Conservation (phyloP, 2,329 filamentous ascomycete species). For the Alternaria longipes region DNA sequence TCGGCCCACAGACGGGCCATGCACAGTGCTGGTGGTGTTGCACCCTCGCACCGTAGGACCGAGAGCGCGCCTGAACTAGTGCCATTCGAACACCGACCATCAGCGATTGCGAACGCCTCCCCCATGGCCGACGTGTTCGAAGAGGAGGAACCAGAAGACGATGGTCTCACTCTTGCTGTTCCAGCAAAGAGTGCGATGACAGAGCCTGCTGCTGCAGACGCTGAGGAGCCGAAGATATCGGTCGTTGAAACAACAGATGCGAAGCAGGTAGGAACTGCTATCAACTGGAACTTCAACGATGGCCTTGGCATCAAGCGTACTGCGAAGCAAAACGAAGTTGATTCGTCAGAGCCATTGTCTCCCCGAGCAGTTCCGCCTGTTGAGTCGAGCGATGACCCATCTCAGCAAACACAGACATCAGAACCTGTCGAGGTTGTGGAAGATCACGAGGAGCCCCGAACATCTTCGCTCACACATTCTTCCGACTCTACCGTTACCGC, state of each 20-base stretch:
- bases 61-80: conserved; percentile 83
- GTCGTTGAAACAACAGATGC: conserved; percentile 57
- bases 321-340: conserved; percentile 18
- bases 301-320: conserved; percentile 47
- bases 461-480: conserved; percentile 59
- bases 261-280: conserved; percentile 48
- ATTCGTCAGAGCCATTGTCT: conserved; percentile 35
- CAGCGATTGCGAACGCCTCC: conserved; percentile 66
- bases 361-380: conserved; percentile 33
- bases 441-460: conserved; percentile 58
- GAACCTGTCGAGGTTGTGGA: conserved; percentile 57
- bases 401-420: conserved; percentile 28
- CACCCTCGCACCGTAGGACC: conserved; percentile 79
- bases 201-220: conserved; percentile 37
- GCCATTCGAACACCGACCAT: conserved; percentile 70
- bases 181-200: conserved; percentile 20
- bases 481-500: conserved; percentile 60
- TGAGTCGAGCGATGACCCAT: conserved; percentile 11
- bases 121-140: conserved; percentile 90
- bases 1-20: conserved; percentile 68
- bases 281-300: conserved; percentile 57
- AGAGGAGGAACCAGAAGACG: conserved; percentile 75
- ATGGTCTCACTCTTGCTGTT: conserved; percentile 45
- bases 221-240: conserved; percentile 55
- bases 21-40: conserved; percentile 79